These are phyloP conservation scores for Botryotinia calthae DNA, from an alignment of 2,329 filamentous ascomycete species.

Conservation along the genomic window DNA sequence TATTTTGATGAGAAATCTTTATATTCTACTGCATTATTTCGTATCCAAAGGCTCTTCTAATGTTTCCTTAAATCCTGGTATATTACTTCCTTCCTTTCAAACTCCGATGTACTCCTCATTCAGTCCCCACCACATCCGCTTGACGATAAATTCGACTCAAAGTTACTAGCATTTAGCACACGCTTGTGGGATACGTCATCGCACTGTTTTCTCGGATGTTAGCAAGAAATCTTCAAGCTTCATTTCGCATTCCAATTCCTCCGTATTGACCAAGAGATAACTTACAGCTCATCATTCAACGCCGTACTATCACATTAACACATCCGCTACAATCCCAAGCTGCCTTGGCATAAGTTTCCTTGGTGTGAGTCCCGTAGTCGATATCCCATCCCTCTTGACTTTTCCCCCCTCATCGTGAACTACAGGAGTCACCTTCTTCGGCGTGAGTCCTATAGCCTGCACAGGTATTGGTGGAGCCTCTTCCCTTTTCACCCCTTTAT, in stretches of 20 bases:
- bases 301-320: not conserved
- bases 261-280: not conserved
- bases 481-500: not conserved
- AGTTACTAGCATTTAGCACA: not conserved
- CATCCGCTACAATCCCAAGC: not conserved
- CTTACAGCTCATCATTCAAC: not conserved
- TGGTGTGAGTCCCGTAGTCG: not conserved
- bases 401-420: not conserved
- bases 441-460: not conserved
- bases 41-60: not conserved
- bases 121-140: not conserved
- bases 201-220: not conserved
- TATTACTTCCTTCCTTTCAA: not conserved
- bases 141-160: not conserved
- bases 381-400: not conserved
- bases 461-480: slow-evolving; percentile 6
- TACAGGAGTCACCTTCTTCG: not conserved
- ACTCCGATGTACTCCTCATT: not conserved
- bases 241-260: not conserved
- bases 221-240: not conserved
- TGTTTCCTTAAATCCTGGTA: not conserved
- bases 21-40: not conserved
- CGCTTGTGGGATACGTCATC: not conserved
- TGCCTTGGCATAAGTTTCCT: not conserved
- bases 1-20: not conserved